Evolutionary conservation across 2,329 filamentous ascomycete genomes (phyloP).

Genomic region (Pseudocercospora pini-densiflorae): DNA sequence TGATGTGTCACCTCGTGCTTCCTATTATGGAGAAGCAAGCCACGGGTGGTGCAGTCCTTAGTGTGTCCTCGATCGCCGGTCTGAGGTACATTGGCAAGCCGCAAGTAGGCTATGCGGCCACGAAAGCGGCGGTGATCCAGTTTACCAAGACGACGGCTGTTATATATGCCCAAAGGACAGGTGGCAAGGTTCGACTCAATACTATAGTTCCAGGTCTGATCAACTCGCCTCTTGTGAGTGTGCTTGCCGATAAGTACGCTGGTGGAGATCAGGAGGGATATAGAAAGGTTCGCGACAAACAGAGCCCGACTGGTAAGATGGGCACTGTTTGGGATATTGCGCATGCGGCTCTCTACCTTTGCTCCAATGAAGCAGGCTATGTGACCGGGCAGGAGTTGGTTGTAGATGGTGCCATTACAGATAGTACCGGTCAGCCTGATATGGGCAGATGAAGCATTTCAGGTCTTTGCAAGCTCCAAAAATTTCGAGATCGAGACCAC

Average conservation of each 20-base stretch:
- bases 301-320: constrained; percentile 64
- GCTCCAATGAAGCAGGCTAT: constrained; percentile 62
- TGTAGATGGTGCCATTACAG: constrained; percentile 36
- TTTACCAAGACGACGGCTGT: constrained; percentile 77
- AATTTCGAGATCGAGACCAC: constrained; percentile 74
- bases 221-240: constrained; percentile 57
- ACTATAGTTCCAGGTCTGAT: constrained; percentile 62
- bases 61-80: constrained; percentile 53
- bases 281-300: constrained; percentile 55
- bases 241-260: constrained; percentile 52
- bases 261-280: constrained; percentile 56
- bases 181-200: constrained; percentile 56
- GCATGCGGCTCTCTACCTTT: constrained; percentile 61
- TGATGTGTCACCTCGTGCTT: constrained; percentile 58
- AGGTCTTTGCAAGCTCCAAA: constrained; percentile 46
- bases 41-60: constrained; percentile 46
- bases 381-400: constrained; percentile 62
- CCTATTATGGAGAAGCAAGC: constrained; percentile 59
- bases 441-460: constrained; percentile 18
- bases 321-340: constrained; percentile 65
- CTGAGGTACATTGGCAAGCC: constrained; percentile 57
- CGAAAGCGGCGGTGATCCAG: constrained; percentile 78
- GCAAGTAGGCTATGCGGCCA: constrained; percentile 65
- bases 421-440: constrained; percentile 29
- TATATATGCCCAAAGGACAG: constrained; percentile 50